Percentiles rank a stretch among this genome's conserved stretches.
phyloP scores from a whole-genome alignment of 768 basidiomycete genomes.

The Xerocomus spinulosus region DNA sequence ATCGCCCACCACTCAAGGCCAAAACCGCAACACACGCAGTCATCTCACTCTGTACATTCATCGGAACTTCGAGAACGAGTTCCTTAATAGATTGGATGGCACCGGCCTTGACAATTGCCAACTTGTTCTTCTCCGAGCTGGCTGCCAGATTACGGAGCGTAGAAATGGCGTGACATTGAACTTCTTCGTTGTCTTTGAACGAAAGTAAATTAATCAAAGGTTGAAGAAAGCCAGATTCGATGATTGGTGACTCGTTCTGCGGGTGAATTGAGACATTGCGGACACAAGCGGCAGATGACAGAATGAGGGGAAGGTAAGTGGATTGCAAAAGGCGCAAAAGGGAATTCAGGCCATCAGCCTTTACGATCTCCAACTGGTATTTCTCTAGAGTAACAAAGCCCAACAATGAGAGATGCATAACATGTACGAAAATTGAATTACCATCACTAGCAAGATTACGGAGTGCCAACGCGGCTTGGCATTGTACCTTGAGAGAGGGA shows the following conservation, averaged over 20 bases:
- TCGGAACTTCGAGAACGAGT: slow-evolving; percentile 88
- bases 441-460: slow-evolving; percentile 97
- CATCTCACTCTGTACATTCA: slow-evolving; percentile 99
- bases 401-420: slow-evolving; percentile 7
- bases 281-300: slow-evolving; percentile 97
- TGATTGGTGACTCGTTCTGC: slow-evolving; percentile 97
- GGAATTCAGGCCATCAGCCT: slow-evolving; percentile 86
- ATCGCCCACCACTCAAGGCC: slow-evolving; percentile 79
- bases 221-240: slow-evolving; percentile 95
- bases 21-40: slow-evolving; percentile 97
- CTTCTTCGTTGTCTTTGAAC: slow-evolving; percentile 99
- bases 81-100: slow-evolving; percentile 97
- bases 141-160: slow-evolving; percentile 96
- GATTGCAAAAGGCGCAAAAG: slow-evolving; percentile 93
- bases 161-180: slow-evolving; percentile 98
- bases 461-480: slow-evolving; percentile 93
- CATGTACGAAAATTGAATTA: slow-evolving; percentile 31
- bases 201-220: slow-evolving; percentile 94
- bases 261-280: slow-evolving; percentile 99
- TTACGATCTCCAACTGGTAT: slow-evolving; percentile 98
- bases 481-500: slow-evolving; percentile 95
- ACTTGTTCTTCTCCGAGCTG: slow-evolving; percentile 96
- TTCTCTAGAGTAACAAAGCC: slow-evolving; percentile 58
- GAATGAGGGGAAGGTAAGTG: slow-evolving; percentile 93
- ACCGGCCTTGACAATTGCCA: slow-evolving; percentile 95